Conservation (phyloP, 2,329 filamentous ascomycete species). For the Simplicillium aogashimaense region DNA sequence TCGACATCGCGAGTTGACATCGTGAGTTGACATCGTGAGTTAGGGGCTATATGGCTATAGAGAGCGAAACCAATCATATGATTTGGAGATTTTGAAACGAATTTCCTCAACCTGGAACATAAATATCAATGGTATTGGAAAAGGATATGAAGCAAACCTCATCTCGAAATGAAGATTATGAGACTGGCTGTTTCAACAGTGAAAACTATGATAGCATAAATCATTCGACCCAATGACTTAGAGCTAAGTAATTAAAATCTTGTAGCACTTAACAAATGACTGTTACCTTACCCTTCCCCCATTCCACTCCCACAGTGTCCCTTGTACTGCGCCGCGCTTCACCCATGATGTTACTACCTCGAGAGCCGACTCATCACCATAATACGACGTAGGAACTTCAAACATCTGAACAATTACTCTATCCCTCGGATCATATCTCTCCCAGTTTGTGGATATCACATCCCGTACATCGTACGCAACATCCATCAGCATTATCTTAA, state of each 20-base stretch:
- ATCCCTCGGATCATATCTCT: constrained; percentile 22
- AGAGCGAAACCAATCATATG: too few species aligned
- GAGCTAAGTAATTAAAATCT: background rate
- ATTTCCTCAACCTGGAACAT: too few species aligned
- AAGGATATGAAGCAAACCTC: too few species aligned
- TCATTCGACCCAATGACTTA: too few species aligned
- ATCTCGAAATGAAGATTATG: too few species aligned
- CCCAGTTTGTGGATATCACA: constrained; percentile 20
- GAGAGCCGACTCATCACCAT: constrained; percentile 23
- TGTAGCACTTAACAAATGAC: background rate
- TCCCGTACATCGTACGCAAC: constrained; percentile 13
- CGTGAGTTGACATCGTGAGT: too few species aligned
- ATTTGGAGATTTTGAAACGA: too few species aligned
- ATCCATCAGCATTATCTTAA: constrained; percentile 21
- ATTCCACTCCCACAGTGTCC: constrained; percentile 27
- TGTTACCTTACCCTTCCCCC: constrained; percentile 9
- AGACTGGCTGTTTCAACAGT: too few species aligned
- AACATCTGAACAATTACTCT: constrained; percentile 27
- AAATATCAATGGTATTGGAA: too few species aligned
- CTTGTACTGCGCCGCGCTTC: constrained; percentile 27
- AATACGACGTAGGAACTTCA: constrained; percentile 27
- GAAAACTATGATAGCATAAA: too few species aligned
- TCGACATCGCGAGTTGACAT: too few species aligned
- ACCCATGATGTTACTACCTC: constrained; percentile 30
- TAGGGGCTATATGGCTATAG: too few species aligned